Evolutionary conservation across 352 stramenopile species (phyloP).

Genomic region (Globisporangium parvum): DNA sequence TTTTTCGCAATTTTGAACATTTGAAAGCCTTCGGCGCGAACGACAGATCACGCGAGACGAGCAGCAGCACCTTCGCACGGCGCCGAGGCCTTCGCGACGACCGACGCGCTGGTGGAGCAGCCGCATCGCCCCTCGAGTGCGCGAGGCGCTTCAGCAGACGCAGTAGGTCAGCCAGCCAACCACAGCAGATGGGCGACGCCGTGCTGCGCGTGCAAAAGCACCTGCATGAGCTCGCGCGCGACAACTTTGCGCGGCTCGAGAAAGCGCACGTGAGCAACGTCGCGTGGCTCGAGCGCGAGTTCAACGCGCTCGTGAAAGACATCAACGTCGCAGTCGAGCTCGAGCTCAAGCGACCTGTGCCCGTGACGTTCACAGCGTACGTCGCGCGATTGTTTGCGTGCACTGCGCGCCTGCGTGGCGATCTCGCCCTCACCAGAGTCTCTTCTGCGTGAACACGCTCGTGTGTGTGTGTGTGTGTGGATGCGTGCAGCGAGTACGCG

Average conservation of each 20-base stretch:
- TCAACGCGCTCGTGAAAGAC: constrained; percentile 39
- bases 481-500: constrained; percentile 12
- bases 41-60: too few species aligned
- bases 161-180: background rate
- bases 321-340: constrained; percentile 43
- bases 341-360: constrained; percentile 22
- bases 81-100: too few species aligned
- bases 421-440: too few species aligned
- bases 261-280: constrained; percentile 34
- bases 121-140: too few species aligned
- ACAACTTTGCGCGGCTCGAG: constrained; percentile 47
- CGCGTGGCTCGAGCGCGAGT: constrained; percentile 41
- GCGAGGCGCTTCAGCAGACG: too few species aligned
- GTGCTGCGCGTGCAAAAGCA: constrained; percentile 55
- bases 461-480: constrained; percentile 1
- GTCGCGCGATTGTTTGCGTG: too few species aligned
- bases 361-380: constrained; percentile 12
- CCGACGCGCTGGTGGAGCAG: too few species aligned
- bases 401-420: too few species aligned
- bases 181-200: constrained; percentile 73
- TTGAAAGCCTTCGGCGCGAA: too few species aligned
- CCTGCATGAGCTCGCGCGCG: constrained; percentile 44
- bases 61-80: too few species aligned
- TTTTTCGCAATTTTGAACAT: too few species aligned
- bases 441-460: too few species aligned